Percentiles rank a stretch among this genome's conserved stretches.
phyloP scores from a whole-genome alignment of 75 land plant genomes.

The Picea sitchensis region DNA sequence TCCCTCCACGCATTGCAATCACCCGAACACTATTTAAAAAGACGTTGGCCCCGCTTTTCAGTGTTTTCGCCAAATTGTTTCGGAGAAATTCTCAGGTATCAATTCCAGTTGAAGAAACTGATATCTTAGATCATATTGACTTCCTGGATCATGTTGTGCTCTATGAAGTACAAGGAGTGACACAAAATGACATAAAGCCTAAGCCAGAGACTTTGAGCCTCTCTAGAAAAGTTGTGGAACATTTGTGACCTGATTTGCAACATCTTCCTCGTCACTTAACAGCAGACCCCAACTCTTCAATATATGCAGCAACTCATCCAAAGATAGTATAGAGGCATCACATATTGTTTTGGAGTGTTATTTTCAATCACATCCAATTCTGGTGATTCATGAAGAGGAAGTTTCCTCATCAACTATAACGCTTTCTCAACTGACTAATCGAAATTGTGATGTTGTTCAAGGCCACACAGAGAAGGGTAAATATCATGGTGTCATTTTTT shows the following conservation, averaged over 20 bases:
- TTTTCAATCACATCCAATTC: no score
- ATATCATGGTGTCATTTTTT: no score
- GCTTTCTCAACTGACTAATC: no score
- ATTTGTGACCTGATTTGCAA: constrained; percentile 82
- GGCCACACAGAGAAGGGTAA: no score
- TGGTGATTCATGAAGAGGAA: no score
- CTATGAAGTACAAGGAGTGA: constrained; percentile 32
- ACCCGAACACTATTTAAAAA: constrained; percentile 71
- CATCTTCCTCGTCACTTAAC: constrained; percentile 81
- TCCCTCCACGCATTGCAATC: constrained; percentile 70
- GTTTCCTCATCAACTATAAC: no score
- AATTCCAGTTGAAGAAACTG: constrained; percentile 57
- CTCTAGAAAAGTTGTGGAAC: constrained; percentile 71
- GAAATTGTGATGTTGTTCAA: no score
- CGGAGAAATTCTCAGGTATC: constrained; percentile 69
- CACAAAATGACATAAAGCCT: constrained; percentile 30
- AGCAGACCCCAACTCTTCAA: constrained; percentile 66
- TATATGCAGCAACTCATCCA: constrained; percentile 96
- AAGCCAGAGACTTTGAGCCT: constrained; percentile 69
- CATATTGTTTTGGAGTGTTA: no score
- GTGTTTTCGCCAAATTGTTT: constrained; percentile 81
- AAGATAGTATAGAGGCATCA: constrained; percentile 57
- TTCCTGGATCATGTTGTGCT: constrained; percentile 32
- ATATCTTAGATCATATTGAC: constrained; percentile 82
- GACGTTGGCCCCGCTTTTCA: constrained; percentile 80